Evolutionary conservation across 768 basidiomycete species (phyloP).

Genomic region (Leccinum boreale): DNA sequence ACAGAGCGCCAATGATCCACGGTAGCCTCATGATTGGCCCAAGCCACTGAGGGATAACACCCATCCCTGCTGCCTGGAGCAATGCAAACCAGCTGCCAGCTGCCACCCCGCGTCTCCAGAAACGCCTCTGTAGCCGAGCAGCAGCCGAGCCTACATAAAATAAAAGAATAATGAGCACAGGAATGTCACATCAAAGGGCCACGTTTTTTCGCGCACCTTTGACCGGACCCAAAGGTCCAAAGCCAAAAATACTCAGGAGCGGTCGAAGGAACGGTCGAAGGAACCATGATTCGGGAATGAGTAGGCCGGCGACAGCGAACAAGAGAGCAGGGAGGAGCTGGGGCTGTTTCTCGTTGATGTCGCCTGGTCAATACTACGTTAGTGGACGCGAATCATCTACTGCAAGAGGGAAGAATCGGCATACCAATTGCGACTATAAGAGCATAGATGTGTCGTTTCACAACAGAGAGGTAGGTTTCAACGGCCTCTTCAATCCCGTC

Average conservation of each 20-base stretch:
- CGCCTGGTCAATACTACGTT: background rate
- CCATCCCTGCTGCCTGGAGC: slow-evolving; percentile 17
- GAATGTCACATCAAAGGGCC: background rate
- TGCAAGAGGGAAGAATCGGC: background rate
- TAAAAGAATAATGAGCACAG: background rate
- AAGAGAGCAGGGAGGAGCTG: slow-evolving; percentile 2
- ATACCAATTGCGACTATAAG: slow-evolving; percentile 11
- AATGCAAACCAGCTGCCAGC: slow-evolving; percentile 11
- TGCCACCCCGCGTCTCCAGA: slow-evolving; percentile 5
- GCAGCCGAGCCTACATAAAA: slow-evolving; percentile 6
- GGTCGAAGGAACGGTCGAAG: background rate
- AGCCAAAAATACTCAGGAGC: slow-evolving; percentile 11
- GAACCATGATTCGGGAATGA: slow-evolving; percentile 15
- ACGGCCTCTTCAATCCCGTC: slow-evolving; percentile 8
- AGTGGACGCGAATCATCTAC: background rate
- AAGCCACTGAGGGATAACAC: slow-evolving; percentile 6
- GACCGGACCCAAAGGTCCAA: no score
- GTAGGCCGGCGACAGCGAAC: slow-evolving; percentile 3
- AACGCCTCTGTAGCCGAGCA: slow-evolving; percentile 2
- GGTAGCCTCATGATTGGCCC: background rate
- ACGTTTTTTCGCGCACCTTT: slow-evolving; percentile 3
- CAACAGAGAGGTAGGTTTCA: background rate
- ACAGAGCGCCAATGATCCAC: background rate
- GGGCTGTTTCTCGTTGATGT: slow-evolving; percentile 12
- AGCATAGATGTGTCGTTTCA: slow-evolving; percentile 7